Evolutionary conservation across 768 basidiomycete genomes (phyloP).

Genomic region (Boletus eberwhitei): DNA sequence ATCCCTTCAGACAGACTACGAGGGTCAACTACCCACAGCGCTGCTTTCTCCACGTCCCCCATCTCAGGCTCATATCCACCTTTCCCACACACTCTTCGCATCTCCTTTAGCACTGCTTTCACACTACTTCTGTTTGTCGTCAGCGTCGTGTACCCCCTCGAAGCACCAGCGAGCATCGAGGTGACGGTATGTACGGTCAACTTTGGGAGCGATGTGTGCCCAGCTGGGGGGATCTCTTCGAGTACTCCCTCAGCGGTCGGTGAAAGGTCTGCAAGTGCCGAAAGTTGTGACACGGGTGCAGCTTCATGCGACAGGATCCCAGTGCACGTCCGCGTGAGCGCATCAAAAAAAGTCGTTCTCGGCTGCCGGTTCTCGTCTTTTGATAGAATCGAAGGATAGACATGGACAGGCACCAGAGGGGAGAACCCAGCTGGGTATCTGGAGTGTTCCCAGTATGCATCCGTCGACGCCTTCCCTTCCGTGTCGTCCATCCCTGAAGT

Average conservation of each 20-base stretch:
- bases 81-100: slow-evolving; percentile 35
- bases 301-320: slow-evolving; percentile 50
- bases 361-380: not conserved
- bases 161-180: slow-evolving; percentile 67
- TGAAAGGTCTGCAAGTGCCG: not conserved
- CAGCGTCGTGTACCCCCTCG: slow-evolving; percentile 76
- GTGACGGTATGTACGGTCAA: slow-evolving; percentile 76
- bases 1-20: slow-evolving; percentile 44
- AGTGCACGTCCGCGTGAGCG: slow-evolving; percentile 51
- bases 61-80: slow-evolving; percentile 10
- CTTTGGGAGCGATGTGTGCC: slow-evolving; percentile 51
- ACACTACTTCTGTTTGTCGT: slow-evolving; percentile 83
- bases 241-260: not conserved
- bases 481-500: not conserved
- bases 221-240: slow-evolving; percentile 49
- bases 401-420: slow-evolving; percentile 53
- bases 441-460: slow-evolving; percentile 60
- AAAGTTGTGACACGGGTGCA: not conserved
- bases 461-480: slow-evolving; percentile 23
- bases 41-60: slow-evolving; percentile 30
- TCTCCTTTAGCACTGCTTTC: slow-evolving; percentile 66
- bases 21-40: slow-evolving; percentile 76
- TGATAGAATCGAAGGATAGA: slow-evolving; percentile 40
- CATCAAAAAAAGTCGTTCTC: slow-evolving; percentile 38
- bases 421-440: slow-evolving; percentile 53